These are phyloP conservation scores for Aspergillus steynii DNA, from an alignment of 495 filamentous ascomycete genomes.

Conservation along the genomic window DNA sequence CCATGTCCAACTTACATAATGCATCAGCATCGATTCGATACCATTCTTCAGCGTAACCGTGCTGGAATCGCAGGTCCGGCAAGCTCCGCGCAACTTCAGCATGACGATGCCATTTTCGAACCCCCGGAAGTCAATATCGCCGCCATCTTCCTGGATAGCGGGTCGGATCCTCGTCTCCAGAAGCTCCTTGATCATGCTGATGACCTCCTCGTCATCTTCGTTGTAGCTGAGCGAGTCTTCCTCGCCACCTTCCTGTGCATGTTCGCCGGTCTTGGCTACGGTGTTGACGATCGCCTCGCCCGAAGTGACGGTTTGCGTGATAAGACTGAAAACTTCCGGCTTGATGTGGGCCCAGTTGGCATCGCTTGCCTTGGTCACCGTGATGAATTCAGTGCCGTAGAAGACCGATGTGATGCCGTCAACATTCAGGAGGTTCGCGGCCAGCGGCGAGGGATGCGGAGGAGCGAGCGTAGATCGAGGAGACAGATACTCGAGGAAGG, in stretches of 20 bases:
- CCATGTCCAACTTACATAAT: constrained; percentile 54
- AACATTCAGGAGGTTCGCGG: constrained; percentile 82
- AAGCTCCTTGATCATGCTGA: constrained; percentile 98
- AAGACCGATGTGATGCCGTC: constrained; percentile 94
- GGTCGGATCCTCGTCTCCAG: constrained; percentile 92
- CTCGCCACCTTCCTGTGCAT: constrained; percentile 55
- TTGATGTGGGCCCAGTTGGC: constrained; percentile 93
- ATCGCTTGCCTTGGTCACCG: constrained; percentile 85
- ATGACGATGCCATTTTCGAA: constrained; percentile 84
- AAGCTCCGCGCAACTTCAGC: constrained; percentile 88
- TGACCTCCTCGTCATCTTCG: constrained; percentile 87
- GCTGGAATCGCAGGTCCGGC: constrained; percentile 92
- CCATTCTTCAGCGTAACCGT: constrained; percentile 95
- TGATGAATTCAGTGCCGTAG: constrained; percentile 94
- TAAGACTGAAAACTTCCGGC: constrained; percentile 91
- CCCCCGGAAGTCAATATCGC: constrained; percentile 91
- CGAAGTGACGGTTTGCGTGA: constrained; percentile 83
- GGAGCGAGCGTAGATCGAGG: constrained; percentile 85
- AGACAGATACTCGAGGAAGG: constrained; percentile 88
- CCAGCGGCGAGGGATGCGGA: constrained; percentile 90
- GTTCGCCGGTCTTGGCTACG: constrained; percentile 58
- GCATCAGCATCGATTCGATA: constrained; percentile 97
- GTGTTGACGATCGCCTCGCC: constrained; percentile 80
- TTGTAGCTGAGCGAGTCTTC: constrained; percentile 72
- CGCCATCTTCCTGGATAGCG: constrained; percentile 95